Percentiles rank a stretch among this genome's conserved stretches.
These are phyloP conservation scores for Kazachstania psychrophila DNA, from an alignment of 805 yeast genomes.

Conservation along the genomic window DNA sequence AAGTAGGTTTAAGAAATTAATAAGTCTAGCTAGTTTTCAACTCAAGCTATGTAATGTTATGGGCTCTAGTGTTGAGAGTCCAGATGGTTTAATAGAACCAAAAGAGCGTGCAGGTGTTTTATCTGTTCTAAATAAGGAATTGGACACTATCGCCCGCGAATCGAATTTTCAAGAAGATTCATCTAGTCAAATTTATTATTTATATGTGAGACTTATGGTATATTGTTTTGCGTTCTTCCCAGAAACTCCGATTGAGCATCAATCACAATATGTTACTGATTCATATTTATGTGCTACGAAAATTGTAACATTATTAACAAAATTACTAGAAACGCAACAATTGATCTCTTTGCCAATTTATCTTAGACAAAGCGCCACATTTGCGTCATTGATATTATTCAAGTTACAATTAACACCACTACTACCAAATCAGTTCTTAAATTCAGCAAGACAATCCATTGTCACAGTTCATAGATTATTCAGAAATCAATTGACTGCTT, in stretches of 20 bases:
- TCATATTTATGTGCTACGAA: constrained; percentile 78
- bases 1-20: constrained; percentile 57
- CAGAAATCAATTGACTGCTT: constrained; percentile 80
- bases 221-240: constrained; percentile 86
- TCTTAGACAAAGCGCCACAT: constrained; percentile 76
- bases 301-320: constrained; percentile 67
- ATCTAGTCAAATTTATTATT: constrained; percentile 64
- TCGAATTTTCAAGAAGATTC: constrained; percentile 56
- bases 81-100: constrained; percentile 85
- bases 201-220: constrained; percentile 70
- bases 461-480: constrained; percentile 85
- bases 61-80: constrained; percentile 77
- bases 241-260: constrained; percentile 82
- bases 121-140: constrained; percentile 67
- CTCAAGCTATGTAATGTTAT: constrained; percentile 73
- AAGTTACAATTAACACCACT: constrained; percentile 72
- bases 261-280: constrained; percentile 69
- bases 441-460: constrained; percentile 84
- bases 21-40: constrained; percentile 71
- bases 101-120: constrained; percentile 72
- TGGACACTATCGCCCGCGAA: constrained; percentile 60
- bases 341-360: constrained; percentile 80
- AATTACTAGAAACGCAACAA: constrained; percentile 55
- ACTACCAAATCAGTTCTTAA: constrained; percentile 56
- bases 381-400: constrained; percentile 69